phyloP scores from a whole-genome alignment of 345 rosid species.

The Ceriops decandra region DNA sequence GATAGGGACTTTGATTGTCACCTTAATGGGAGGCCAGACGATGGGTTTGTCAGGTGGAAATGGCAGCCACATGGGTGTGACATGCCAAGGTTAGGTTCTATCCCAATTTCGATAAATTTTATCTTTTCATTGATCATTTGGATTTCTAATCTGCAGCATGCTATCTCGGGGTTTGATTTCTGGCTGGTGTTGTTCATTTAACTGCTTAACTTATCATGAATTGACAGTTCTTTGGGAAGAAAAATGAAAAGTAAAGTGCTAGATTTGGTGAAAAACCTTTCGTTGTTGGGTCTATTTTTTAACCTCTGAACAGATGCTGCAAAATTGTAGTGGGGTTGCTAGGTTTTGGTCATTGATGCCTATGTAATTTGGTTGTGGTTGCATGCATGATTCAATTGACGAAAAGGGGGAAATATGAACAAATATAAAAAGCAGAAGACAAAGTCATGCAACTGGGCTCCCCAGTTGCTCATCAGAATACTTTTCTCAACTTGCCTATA shows the following conservation, averaged over 20 bases:
- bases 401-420: background rate
- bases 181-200: too few relatives aligned
- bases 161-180: too few relatives aligned
- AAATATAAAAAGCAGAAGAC: background rate
- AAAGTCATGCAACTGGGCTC: too few relatives aligned
- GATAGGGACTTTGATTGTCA: slow-evolving; percentile 78
- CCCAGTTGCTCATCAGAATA: too few relatives aligned
- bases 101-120: background rate
- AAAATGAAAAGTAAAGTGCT: background rate
- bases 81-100: slow-evolving; percentile 50
- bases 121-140: too few relatives aligned
- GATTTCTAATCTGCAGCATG: too few relatives aligned
- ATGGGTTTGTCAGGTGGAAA: slow-evolving; percentile 64
- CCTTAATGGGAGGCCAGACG: slow-evolving; percentile 67
- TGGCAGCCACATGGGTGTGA: slow-evolving; percentile 81
- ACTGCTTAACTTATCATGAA: too few relatives aligned
- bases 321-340: background rate
- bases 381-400: background rate
- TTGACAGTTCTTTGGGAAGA: too few relatives aligned
- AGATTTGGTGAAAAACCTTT: background rate
- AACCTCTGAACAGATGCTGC: too few relatives aligned
- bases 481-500: background rate
- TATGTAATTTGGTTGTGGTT: background rate
- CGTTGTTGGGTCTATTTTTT: too few relatives aligned
- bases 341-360: background rate